Evolutionary conservation across 176 grass and related monocot species (phyloP).

Genomic region (Carex cristatella): DNA sequence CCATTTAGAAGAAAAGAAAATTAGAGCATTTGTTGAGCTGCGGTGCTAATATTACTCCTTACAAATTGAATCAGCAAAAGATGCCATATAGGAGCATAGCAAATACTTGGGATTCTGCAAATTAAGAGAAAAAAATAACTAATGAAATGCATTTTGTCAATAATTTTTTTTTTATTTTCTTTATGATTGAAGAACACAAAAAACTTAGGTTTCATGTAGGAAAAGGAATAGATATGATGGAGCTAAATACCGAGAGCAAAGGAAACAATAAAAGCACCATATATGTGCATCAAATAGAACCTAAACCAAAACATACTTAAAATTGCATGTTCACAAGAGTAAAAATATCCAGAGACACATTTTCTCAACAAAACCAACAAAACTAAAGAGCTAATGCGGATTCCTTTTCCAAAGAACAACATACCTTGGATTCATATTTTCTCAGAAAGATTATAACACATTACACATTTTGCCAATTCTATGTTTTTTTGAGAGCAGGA

Average conservation of each 20-base stretch:
- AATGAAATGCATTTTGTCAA: not conserved
- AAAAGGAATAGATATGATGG: not conserved
- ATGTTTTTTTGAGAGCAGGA: conserved; percentile 29
- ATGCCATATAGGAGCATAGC: not conserved
- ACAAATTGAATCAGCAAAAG: not conserved
- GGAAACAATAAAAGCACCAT: not conserved
- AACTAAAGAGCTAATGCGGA: not conserved
- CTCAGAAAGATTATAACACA: not conserved
- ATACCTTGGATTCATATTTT: not conserved
- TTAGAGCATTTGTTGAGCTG: not conserved
- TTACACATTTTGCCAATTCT: not conserved
- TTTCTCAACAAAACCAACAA: not conserved
- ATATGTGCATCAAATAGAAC: not conserved
- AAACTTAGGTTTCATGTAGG: not conserved
- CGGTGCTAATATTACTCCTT: not conserved
- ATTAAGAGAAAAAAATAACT: not conserved
- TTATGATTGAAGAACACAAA: no score
- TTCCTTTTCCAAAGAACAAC: not conserved
- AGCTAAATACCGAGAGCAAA: not conserved
- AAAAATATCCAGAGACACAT: not conserved
- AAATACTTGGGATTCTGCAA: not conserved
- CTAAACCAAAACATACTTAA: not conserved
- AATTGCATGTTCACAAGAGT: not conserved
- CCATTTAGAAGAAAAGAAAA: not conserved
- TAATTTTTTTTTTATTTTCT: not conserved